Conservation (phyloP, 202 grass and related monocot genomes). For the Cymbopogon flexuosus region DNA sequence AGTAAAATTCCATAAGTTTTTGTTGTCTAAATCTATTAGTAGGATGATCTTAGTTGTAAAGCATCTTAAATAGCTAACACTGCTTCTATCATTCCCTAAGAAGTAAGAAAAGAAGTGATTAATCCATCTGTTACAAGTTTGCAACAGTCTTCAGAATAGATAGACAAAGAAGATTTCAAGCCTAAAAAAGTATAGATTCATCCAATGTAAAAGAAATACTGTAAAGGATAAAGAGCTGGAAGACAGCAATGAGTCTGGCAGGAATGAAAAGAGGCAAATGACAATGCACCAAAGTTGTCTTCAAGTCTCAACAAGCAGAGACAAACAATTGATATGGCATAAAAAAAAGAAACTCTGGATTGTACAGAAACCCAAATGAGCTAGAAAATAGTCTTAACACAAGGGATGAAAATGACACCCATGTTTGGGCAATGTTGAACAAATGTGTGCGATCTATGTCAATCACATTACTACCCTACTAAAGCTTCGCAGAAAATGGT, state of each 20-base stretch:
- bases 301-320: background rate
- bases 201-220: background rate
- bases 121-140: conserved; percentile 7
- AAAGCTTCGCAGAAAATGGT: background rate
- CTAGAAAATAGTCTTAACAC: background rate
- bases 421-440: background rate
- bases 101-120: background rate
- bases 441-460: background rate
- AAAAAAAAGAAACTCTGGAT: background rate
- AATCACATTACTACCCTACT: background rate
- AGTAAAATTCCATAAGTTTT: conserved; percentile 27
- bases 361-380: background rate
- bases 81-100: background rate
- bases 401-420: background rate
- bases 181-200: background rate
- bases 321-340: background rate
- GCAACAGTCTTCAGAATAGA: background rate
- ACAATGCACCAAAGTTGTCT: background rate
- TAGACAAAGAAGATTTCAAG: background rate
- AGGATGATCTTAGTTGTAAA: background rate
- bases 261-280: background rate
- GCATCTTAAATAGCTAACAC: background rate
- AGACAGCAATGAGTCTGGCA: background rate
- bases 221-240: background rate
- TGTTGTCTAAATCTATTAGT: conserved; percentile 12